Evolutionary conservation across 1,284 basidiomycete species (phyloP).

Genomic region (Takashimella tepidaria): DNA sequence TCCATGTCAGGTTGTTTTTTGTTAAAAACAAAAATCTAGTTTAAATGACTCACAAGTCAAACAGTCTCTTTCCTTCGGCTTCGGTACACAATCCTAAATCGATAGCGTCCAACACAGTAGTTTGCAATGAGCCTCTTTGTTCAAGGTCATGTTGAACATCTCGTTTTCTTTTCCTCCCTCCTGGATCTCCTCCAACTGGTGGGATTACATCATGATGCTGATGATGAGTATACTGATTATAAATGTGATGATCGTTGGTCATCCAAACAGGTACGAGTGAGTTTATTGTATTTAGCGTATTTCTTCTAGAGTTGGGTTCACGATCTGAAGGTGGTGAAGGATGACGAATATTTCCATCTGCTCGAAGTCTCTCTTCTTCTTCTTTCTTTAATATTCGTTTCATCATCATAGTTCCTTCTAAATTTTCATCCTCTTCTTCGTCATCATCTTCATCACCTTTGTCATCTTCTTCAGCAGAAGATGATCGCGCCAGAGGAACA

Average conservation of each 20-base stretch:
- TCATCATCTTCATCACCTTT: too few species aligned
- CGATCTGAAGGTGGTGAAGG: background rate
- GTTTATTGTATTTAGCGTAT: too few species aligned
- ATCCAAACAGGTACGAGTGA: too few species aligned
- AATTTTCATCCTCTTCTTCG: too few species aligned
- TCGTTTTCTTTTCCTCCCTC: background rate
- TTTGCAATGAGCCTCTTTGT: background rate
- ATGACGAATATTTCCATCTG: background rate
- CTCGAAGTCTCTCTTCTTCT: background rate
- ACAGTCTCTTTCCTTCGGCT: conserved; percentile 9
- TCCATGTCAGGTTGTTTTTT: too few species aligned
- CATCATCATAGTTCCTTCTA: background rate
- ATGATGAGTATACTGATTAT: background rate
- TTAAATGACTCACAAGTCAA: conserved; percentile 13
- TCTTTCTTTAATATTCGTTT: background rate
- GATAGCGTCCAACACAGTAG: conserved; percentile 9
- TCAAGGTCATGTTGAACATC: background rate
- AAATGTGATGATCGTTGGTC: background rate
- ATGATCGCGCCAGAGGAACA: too few species aligned
- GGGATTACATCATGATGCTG: too few species aligned
- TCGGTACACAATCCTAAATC: conserved; percentile 12
- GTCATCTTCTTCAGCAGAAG: too few species aligned
- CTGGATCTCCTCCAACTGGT: too few species aligned
- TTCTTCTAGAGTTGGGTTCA: too few species aligned
- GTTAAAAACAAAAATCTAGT: too few species aligned